Evolutionary conservation across 768 basidiomycete genomes (phyloP), one percentile per base, ranked within the genome.

Genomic region (Boletus tomentosulus): DNA sequence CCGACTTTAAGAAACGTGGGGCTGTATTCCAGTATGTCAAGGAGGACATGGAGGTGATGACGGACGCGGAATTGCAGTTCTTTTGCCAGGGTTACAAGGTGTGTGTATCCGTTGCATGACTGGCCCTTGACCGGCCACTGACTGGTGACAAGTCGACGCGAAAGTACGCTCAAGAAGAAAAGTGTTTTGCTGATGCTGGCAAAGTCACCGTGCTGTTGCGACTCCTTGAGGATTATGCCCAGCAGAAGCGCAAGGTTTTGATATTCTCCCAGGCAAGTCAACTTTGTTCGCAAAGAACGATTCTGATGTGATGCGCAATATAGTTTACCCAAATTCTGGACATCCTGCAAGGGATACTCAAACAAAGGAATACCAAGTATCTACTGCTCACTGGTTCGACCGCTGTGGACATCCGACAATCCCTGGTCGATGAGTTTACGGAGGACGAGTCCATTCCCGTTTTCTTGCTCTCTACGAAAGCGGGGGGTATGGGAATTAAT

Each of bases 1-100:
- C 89, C 4, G 92, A 96, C 63, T 98, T 93, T 72, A 88, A 84
- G 72, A 89, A 85, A 68, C 83, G 88, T 15, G 85, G 85, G 1
- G 87, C 88, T 8, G 67, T 89, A 42, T 90, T 84, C 62, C 83
- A 94, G 31, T 82, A 85, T 56, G 92, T 99, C 48, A 91, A 92
- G 66, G 97, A 99, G 69, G 97, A 99, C 70, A 92, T 99, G 89
- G 83, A 89, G 61, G 87, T 97, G 19, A 98, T 98, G 96, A 96
- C 93, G 42, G 97, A 99, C 71, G 87, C 93, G 8, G 97, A 98
- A 72, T 76, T 99, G 34, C 92, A 97, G 63, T 71, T 82, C 39
- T 96, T 95, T 66, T 89, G 88, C 63, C 79, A 80, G 46, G 83
- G 84, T 11, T 96, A 96, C 74, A 92, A 90, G 80, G 93, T 93